Evolutionary conservation across 1,139 yeast species (phyloP).

Genomic region (Pichia sp.): DNA sequence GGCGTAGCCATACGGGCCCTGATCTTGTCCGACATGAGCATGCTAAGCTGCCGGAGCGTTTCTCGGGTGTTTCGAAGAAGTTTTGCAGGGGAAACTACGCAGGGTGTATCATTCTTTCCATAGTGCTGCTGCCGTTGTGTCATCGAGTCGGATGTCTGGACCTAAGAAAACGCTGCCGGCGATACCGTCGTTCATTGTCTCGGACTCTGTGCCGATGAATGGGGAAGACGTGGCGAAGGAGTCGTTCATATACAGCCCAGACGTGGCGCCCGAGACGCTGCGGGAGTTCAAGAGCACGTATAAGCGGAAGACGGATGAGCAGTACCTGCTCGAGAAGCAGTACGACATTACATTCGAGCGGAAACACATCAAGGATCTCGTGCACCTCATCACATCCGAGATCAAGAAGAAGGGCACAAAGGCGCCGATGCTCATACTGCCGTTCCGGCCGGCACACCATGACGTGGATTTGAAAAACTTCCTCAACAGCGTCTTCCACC

Average conservation of each 20-base stretch:
- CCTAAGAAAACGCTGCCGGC: slow-evolving; percentile 6
- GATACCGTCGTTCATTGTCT: slow-evolving; percentile 8
- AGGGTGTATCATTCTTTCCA: neutral
- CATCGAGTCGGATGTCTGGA: neutral
- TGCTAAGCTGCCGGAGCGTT: neutral
- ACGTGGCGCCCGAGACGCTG: slow-evolving; percentile 19
- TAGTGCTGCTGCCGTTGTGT: neutral
- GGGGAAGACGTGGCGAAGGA: slow-evolving; percentile 11
- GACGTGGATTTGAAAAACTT: slow-evolving; percentile 56
- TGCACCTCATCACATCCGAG: slow-evolving; percentile 63
- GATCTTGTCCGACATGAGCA: neutral
- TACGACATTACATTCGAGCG: slow-evolving; percentile 49
- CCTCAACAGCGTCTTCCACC: slow-evolving; percentile 45
- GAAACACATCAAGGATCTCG: slow-evolving; percentile 55
- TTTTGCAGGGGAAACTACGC: neutral
- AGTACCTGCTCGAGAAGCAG: slow-evolving; percentile 18
- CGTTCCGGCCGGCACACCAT: slow-evolving; percentile 58
- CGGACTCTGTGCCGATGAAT: slow-evolving; percentile 11
- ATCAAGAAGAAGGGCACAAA: slow-evolving; percentile 54
- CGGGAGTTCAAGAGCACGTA: slow-evolving; percentile 23
- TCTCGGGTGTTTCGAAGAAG: too few species aligned
- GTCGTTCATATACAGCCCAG: slow-evolving; percentile 31
- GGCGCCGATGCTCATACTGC: slow-evolving; percentile 61
- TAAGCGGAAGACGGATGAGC: slow-evolving; percentile 28
- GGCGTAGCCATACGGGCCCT: neutral